Evolutionary conservation across 2,329 filamentous ascomycete species (phyloP), one percentile per base, ranked within the genome.

Genomic region (Aspergillus intermedius): DNA sequence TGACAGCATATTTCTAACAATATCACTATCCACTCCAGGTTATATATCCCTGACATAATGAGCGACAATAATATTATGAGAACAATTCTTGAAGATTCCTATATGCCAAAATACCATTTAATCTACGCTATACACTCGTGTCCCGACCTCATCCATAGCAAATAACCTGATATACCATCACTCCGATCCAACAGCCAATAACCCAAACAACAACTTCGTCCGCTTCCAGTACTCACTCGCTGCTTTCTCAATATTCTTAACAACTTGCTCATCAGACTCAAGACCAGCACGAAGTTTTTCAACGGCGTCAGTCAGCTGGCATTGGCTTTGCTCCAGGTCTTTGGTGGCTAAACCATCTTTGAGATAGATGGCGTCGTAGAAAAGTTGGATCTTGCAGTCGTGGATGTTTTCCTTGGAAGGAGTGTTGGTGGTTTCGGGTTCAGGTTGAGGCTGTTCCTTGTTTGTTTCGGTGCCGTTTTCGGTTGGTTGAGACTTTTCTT

Each of bases 221-320:
- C 86, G 82, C 72, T 86, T 88, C 82, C 88, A 93, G 66, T 93
- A 94, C 45, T 91, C 88, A 42, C 77, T 74, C 5, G 88, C 81
- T 13, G 77, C 73, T 66, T 84, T 86, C 56, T 63, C 68, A 34
- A 94, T 66, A 40, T 73, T 67, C 53, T 80, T 80, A 41, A 76
- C 68, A 13, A 71, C 72, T 5, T 67, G 72, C 5, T 67, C 70
- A 9, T 77, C 74, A 3, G 77, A 63, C 0, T 77, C 77, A 5
- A 84, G 59, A 2, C 74, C 76, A 23, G 63, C 56, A 21, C 62
- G 60, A 3, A 78, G 47, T 1, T 73, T 71, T 37, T 69, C 74
- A 34, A 81, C 56, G 5, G 69, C 70, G 13, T 74, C 67, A 46
- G 76, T 71, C 15, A 87, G 62, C 7, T 66, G 60, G 49, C 75